phyloP scores from a whole-genome alignment of 768 basidiomycete genomes.

The Auricularia heimuer region DNA sequence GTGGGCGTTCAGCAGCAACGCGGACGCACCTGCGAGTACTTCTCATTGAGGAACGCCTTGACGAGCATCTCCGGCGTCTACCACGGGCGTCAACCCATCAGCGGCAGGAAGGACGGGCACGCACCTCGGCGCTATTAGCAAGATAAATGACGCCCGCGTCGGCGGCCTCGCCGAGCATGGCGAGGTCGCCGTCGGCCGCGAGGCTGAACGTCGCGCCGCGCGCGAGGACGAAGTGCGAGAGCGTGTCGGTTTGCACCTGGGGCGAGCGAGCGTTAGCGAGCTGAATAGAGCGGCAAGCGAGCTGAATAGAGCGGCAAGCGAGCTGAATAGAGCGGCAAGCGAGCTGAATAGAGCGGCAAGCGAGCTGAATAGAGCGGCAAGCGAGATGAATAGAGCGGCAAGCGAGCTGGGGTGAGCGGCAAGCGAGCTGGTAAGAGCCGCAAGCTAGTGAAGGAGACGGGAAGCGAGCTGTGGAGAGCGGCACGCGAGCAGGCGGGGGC shows the following conservation, averaged over 20 bases:
- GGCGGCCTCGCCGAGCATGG: slow-evolving; percentile 63
- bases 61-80: slow-evolving; percentile 75
- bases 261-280: too few relatives aligned
- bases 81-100: background rate
- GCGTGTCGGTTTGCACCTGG: slow-evolving; percentile 71
- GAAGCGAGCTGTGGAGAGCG: too few relatives aligned
- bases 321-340: too few relatives aligned
- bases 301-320: too few relatives aligned
- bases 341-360: too few relatives aligned
- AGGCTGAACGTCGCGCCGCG: slow-evolving; percentile 72
- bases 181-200: slow-evolving; percentile 65
- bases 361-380: too few relatives aligned
- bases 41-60: slow-evolving; percentile 68
- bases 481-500: too few relatives aligned
- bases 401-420: too few relatives aligned
- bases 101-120: slow-evolving; percentile 6
- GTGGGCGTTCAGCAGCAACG: background rate
- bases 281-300: too few relatives aligned
- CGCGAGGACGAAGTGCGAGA: slow-evolving; percentile 74
- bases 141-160: slow-evolving; percentile 76
- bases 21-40: slow-evolving; percentile 62
- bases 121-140: slow-evolving; percentile 69
- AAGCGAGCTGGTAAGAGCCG: too few relatives aligned
- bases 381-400: too few relatives aligned
- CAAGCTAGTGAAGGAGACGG: too few relatives aligned